phyloP scores from a whole-genome alignment of 768 basidiomycete genomes.

The Auricularia heimuer region DNA sequence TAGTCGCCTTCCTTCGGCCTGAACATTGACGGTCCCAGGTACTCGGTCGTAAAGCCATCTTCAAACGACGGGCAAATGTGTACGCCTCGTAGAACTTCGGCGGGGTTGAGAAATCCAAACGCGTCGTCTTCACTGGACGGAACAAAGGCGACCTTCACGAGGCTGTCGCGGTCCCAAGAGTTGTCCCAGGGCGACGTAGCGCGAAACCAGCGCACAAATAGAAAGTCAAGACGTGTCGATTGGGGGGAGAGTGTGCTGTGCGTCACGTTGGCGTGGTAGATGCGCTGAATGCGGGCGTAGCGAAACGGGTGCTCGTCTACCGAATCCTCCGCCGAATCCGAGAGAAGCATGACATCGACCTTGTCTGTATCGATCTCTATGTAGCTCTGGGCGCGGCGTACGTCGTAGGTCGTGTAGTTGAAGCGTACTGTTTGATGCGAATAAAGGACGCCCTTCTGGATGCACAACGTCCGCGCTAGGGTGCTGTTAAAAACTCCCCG shows the following conservation, averaged over 20 bases:
- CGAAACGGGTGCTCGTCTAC: slow-evolving; percentile 21
- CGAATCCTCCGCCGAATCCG: slow-evolving; percentile 4
- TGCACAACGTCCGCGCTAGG: not conserved
- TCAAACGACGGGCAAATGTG: slow-evolving; percentile 36
- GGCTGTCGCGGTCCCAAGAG: slow-evolving; percentile 19
- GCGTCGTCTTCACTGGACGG: slow-evolving; percentile 16
- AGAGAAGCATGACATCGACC: too few relatives aligned
- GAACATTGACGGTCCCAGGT: slow-evolving; percentile 7
- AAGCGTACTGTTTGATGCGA: slow-evolving; percentile 17
- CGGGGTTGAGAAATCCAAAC: slow-evolving; percentile 40
- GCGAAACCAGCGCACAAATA: slow-evolving; percentile 34
- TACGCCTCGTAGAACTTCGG: slow-evolving; percentile 25
- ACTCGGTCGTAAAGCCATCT: slow-evolving; percentile 13
- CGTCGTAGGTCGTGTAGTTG: slow-evolving; percentile 36
- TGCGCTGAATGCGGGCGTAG: slow-evolving; percentile 26
- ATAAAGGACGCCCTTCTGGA: slow-evolving; percentile 1
- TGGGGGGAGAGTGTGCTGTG: not conserved
- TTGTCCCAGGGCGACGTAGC: slow-evolving; percentile 15
- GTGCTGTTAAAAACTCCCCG: too few relatives aligned
- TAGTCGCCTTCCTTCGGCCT: slow-evolving; percentile 20
- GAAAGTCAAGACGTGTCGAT: slow-evolving; percentile 23
- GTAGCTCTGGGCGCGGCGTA: slow-evolving; percentile 22
- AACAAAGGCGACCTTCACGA: slow-evolving; percentile 33
- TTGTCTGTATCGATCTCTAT: not conserved
- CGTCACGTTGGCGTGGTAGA: slow-evolving; percentile 21